Evolutionary conservation across 2,329 filamentous ascomycete genomes (phyloP).

Genomic region (Magnaporthiopsis incrustans): DNA sequence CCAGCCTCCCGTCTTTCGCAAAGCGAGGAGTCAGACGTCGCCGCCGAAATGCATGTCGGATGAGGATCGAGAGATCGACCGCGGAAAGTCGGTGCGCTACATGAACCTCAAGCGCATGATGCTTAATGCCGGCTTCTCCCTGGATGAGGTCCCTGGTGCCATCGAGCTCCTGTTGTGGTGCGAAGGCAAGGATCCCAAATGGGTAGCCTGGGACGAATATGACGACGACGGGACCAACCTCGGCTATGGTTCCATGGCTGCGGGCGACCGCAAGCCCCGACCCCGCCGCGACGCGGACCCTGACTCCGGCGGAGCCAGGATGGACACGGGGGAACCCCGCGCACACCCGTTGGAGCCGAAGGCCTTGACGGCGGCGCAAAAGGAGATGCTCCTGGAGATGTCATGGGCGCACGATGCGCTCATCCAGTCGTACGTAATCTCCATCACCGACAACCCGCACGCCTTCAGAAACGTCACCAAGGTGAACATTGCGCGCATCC

Average conservation of each 20-base stretch:
- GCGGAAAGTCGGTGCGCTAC: not conserved
- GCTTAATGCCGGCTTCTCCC: slow-evolving; percentile 7
- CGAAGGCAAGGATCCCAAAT: slow-evolving; percentile 3
- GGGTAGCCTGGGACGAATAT: not conserved
- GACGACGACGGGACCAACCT: not conserved
- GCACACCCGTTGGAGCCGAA: slow-evolving; percentile 3
- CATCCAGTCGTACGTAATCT: slow-evolving; percentile 58
- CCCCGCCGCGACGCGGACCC: not conserved
- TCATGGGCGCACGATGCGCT: slow-evolving; percentile 63
- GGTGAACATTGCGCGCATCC: slow-evolving; percentile 56
- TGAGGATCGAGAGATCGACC: not conserved
- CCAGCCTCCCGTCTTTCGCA: slow-evolving; percentile 8
- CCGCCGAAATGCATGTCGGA: not conserved
- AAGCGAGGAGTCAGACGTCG: slow-evolving; percentile 4
- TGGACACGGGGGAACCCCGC: not conserved
- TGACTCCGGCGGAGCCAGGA: not conserved
- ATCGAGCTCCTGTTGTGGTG: slow-evolving; percentile 8
- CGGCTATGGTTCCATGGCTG: not conserved
- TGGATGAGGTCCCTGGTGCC: slow-evolving; percentile 2
- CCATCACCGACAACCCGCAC: slow-evolving; percentile 50
- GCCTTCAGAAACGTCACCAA: slow-evolving; percentile 48
- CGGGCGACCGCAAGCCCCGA: not conserved
- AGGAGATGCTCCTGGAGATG: slow-evolving; percentile 60
- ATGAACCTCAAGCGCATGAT: slow-evolving; percentile 9
- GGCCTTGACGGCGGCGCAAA: slow-evolving; percentile 41